phyloP scores from a whole-genome alignment of 345 rosid genomes.

The Ceriops decandra region DNA sequence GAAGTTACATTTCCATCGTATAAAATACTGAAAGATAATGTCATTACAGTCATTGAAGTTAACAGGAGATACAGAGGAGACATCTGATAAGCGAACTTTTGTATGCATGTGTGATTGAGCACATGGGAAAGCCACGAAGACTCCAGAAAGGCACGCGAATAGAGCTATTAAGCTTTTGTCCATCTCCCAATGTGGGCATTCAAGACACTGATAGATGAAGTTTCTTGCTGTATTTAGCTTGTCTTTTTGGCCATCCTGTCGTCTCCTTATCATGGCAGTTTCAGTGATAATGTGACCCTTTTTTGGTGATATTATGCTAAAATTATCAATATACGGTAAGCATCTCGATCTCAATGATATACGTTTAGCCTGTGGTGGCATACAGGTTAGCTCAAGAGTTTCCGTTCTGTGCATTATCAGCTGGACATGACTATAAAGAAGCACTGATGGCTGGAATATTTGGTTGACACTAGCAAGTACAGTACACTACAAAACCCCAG shows the following conservation, averaged over 20 bases:
- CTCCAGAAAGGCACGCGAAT: slow-evolving; percentile 34
- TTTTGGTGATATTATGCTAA: not conserved
- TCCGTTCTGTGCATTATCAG: too few relatives aligned
- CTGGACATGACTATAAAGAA: too few relatives aligned
- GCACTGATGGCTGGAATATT: too few relatives aligned
- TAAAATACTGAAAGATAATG: slow-evolving; percentile 5
- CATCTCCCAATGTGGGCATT: slow-evolving; percentile 22
- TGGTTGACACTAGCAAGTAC: too few relatives aligned
- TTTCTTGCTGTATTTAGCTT: slow-evolving; percentile 26
- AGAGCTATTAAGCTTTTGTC: slow-evolving; percentile 34
- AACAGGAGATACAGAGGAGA: not conserved
- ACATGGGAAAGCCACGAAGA: slow-evolving; percentile 38
- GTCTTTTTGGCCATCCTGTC: slow-evolving; percentile 16
- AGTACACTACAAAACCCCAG: too few relatives aligned
- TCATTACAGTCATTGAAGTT: slow-evolving; percentile 17
- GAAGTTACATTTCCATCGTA: slow-evolving; percentile 5
- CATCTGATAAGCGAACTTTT: slow-evolving; percentile 2
- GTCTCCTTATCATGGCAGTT: slow-evolving; percentile 2
- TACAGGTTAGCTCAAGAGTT: too few relatives aligned
- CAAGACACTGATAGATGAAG: slow-evolving; percentile 31
- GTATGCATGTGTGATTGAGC: slow-evolving; percentile 36
- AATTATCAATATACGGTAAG: not conserved
- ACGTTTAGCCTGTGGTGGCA: not conserved
- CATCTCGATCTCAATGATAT: not conserved
- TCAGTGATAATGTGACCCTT: not conserved